phyloP scores from a whole-genome alignment of 129 eudicot genomes.

The Arctium minus region DNA sequence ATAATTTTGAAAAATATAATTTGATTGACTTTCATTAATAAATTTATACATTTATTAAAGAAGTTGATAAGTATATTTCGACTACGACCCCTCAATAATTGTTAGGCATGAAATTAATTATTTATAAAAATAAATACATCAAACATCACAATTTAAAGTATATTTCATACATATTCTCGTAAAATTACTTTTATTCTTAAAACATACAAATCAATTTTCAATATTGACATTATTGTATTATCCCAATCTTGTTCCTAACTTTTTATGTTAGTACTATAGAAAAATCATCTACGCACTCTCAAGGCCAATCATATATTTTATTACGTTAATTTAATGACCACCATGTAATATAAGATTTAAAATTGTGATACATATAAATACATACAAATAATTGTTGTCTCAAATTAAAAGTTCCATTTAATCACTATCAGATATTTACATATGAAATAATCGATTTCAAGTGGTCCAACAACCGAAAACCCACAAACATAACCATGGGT shows the following conservation, averaged over 20 bases:
- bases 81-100: neutral
- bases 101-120: neutral
- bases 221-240: neutral
- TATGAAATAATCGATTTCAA: neutral
- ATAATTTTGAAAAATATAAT: neutral
- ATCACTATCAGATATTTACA: neutral
- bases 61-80: neutral
- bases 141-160: too few relatives aligned
- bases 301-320: too few relatives aligned
- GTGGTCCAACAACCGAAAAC: neutral
- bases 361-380: neutral
- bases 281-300: too few relatives aligned
- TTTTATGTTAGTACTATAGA: too few relatives aligned
- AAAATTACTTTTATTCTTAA: neutral
- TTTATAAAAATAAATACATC: too few relatives aligned
- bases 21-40: neutral
- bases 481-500: neutral
- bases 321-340: neutral
- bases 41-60: too few relatives aligned
- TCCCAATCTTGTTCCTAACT: neutral
- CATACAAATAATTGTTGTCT: neutral
- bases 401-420: neutral
- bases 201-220: neutral
- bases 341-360: neutral
- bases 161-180: neutral